Evolutionary conservation across 139 green algal species (phyloP), one percentile per base, ranked within the genome.

Genomic region (Coelastrella sp.): DNA sequence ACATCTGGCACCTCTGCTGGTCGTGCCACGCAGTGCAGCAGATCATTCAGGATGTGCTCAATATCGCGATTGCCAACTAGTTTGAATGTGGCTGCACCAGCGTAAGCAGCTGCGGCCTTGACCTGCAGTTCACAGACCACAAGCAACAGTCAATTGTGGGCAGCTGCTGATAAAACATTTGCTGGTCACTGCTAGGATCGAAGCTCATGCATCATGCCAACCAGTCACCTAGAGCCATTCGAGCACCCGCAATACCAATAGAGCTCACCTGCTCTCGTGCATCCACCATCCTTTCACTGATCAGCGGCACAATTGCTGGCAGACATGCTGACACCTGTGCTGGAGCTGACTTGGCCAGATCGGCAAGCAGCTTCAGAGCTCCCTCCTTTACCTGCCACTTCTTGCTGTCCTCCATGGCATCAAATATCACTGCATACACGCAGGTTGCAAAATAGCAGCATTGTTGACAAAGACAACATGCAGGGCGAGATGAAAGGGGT

Each of bases 21-120:
- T 79, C 89, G 90, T 15, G 92, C 90, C 80, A 98, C 97, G 85
- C 89, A 97, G 48, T 85, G 83, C 59, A 98, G 92, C 68, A 98
- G 88, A 34, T 87, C 90, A 32, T 94, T 92, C 11, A 98, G 86
- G 77, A 97, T 95, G 59, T 91, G 92, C 63, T 96, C 94, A 74
- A 98, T 98, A 85, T 98, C 96, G 21, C 90, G 83, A 94, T 98
- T 98, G 87, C 93, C 94, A 38, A 97, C 89, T 32, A 93, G 83
- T 76, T 83, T 73, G 68, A 90, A 94, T 62, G 69, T 63, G n/a
- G 74, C 84, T 34, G 64, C 84, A 73, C 90, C 87, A n/a, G 91
- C 88, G 1, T 25, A 66, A 35, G 88, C 91, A 25, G 92, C 92
- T 57, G 90, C 89, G 30, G 72, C 88, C 87, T 91, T 91, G 35